Conservation (phyloP, 139 green algal species). For the Spirogloea muscicola region DNA sequence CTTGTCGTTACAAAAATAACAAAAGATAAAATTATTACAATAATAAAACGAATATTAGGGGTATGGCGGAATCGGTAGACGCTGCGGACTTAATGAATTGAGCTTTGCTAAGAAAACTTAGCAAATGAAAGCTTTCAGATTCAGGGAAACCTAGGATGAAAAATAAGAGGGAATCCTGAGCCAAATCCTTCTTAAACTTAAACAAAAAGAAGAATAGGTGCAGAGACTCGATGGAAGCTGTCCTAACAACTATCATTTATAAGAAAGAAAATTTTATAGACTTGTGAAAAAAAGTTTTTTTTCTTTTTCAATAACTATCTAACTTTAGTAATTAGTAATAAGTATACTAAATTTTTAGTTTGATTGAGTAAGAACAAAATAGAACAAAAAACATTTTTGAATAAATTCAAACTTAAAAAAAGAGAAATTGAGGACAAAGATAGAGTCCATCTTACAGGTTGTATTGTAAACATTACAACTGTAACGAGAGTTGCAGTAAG, state of each 20-base stretch:
- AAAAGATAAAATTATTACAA: slow-evolving; percentile 20
- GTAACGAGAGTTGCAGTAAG: slow-evolving; percentile 1
- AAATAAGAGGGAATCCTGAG: neutral
- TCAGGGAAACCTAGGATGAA: slow-evolving; percentile 16
- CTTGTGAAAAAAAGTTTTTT: too few relatives aligned
- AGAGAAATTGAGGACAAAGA: neutral
- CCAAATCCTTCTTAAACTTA: neutral
- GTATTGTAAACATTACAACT: neutral
- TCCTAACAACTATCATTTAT: slow-evolving; percentile 2
- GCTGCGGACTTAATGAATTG: slow-evolving; percentile 5
- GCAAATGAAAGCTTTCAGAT: slow-evolving; percentile 16
- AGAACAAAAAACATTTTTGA: too few relatives aligned
- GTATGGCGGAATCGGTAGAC: slow-evolving; percentile 20
- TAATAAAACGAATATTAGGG: neutral
- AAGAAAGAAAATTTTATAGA: too few relatives aligned
- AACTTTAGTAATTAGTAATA: too few relatives aligned
- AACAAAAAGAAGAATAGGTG: slow-evolving; percentile 2
- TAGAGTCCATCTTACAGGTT: slow-evolving; percentile 9
- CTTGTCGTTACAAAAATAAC: neutral
- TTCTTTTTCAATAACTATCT: too few relatives aligned
- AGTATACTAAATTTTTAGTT: too few relatives aligned
- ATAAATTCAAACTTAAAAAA: neutral
- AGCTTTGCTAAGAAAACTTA: slow-evolving; percentile 17
- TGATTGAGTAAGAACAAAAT: too few relatives aligned
- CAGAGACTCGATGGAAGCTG: slow-evolving; percentile 12